Percentiles rank a stretch among this genome's conserved stretches.
Conservation (phyloP, 2,329 filamentous ascomycete genomes). For the Nothopassalora personata region DNA sequence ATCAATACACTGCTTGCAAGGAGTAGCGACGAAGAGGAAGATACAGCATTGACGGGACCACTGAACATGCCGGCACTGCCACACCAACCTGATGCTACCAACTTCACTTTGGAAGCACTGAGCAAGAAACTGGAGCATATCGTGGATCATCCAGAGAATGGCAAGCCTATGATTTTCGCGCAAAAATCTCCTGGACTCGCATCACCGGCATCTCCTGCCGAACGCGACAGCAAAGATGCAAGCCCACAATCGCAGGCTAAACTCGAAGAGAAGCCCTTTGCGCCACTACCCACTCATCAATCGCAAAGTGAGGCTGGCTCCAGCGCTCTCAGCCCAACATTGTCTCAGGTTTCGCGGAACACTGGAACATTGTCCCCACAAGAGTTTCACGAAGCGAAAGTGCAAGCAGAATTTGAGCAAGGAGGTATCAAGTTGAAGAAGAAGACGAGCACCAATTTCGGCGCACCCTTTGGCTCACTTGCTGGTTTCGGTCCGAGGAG, state of each 20-base stretch:
- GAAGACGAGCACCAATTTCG: constrained; percentile 34
- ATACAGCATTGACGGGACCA: constrained; percentile 30
- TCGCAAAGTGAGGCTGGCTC: constrained; percentile 13
- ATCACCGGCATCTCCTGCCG: constrained; percentile 20
- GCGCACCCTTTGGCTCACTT: constrained; percentile 33
- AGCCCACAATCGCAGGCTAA: constrained; percentile 4
- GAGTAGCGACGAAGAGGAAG: constrained; percentile 29
- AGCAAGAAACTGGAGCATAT: constrained; percentile 31
- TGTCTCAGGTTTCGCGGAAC: constrained; percentile 8
- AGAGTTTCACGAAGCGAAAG: constrained; percentile 22
- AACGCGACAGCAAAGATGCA: constrained; percentile 1
- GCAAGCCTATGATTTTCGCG: constrained; percentile 28
- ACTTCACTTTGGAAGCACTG: constrained; percentile 34
- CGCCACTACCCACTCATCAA: constrained; percentile 7
- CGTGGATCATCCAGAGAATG: constrained; percentile 28
- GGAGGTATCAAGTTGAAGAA: constrained; percentile 35
- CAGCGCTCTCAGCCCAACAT: constrained; percentile 14
- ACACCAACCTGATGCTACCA: constrained; percentile 28
- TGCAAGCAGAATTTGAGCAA: constrained; percentile 27
- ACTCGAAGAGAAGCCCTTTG: constrained; percentile 7
- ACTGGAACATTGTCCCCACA: constrained; percentile 18
- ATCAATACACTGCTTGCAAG: constrained; percentile 29
- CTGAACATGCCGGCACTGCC: constrained; percentile 35
- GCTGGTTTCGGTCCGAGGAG: constrained; percentile 27
- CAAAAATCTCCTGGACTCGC: constrained; percentile 27